A percentile compares a stretch with the other conserved stretches of the same genome.
These are phyloP conservation scores for Cyamopsis tetragonoloba DNA, from an alignment of 306 rosid species.

Conservation along the genomic window DNA sequence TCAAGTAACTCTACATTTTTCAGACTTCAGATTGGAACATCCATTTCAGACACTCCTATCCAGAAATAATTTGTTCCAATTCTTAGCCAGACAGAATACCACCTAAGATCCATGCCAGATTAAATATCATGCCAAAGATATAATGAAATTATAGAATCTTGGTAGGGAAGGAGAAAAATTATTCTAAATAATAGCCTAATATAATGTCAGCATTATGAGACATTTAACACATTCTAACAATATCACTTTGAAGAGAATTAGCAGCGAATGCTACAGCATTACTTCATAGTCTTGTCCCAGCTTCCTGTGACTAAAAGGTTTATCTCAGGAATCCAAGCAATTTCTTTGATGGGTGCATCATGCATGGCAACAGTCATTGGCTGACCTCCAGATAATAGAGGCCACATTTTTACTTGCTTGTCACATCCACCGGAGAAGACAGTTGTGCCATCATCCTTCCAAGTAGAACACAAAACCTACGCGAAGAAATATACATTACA, in stretches of 20 bases:
- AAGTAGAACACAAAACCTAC: slow-evolving; percentile 79
- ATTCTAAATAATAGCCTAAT: too few relatives aligned
- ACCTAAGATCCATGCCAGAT: neutral
- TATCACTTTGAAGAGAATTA: neutral
- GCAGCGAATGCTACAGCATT: slow-evolving; percentile 8
- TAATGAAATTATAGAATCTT: too few relatives aligned
- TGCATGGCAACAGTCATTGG: slow-evolving; percentile 89
- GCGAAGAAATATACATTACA: neutral
- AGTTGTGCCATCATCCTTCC: slow-evolving; percentile 96
- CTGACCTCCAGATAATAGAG: slow-evolving; percentile 75
- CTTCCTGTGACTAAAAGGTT: slow-evolving; percentile 81
- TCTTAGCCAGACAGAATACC: slow-evolving; percentile 1
- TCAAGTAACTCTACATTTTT: neutral
- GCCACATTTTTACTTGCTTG: slow-evolving; percentile 98
- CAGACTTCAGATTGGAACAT: neutral
- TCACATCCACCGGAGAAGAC: slow-evolving; percentile 97
- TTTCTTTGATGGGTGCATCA: slow-evolving; percentile 76
- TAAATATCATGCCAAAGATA: neutral
- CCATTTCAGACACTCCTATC: neutral
- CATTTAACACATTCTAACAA: neutral
- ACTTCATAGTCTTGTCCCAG: slow-evolving; percentile 90
- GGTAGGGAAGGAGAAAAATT: too few relatives aligned
- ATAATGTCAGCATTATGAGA: neutral
- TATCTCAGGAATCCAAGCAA: slow-evolving; percentile 92
- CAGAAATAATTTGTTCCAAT: neutral